Evolutionary conservation across 2,329 filamentous ascomycete genomes (phyloP).

Genomic region (Macrophomina pseudophaseolina): DNA sequence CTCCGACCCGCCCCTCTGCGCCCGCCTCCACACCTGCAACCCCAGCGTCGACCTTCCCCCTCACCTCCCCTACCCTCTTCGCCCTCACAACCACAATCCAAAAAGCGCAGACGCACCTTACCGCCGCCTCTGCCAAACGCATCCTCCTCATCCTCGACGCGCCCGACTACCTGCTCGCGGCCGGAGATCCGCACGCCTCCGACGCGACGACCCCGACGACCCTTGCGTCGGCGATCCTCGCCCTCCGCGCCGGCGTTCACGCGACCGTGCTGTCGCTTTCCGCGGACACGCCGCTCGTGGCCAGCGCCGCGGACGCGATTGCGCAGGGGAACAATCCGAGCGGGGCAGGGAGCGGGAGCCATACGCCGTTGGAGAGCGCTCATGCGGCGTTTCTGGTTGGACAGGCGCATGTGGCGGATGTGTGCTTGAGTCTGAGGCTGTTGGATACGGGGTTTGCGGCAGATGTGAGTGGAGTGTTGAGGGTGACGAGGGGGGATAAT

Average conservation of each 20-base stretch:
- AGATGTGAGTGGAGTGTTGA: conserved; percentile 87
- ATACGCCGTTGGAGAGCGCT: conserved; percentile 70
- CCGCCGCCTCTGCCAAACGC: conserved; percentile 31
- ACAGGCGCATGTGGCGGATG: conserved; percentile 75
- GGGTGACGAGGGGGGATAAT: conserved; percentile 68
- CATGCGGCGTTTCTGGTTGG: conserved; percentile 74
- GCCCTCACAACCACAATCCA: conserved; percentile 36
- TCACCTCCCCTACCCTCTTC: conserved; percentile 37
- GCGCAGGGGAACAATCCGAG: conserved; percentile 29
- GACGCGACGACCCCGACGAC: conserved; percentile 30
- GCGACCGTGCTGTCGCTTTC: conserved; percentile 70
- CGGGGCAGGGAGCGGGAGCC: conserved; percentile 33
- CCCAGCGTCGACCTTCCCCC: conserved; percentile 28
- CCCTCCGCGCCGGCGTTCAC: conserved; percentile 60
- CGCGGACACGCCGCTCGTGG: conserved; percentile 74
- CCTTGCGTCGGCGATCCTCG: conserved; percentile 37
- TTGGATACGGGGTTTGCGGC: conserved; percentile 87
- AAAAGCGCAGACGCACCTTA: conserved; percentile 34
- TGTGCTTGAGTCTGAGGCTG: conserved; percentile 72
- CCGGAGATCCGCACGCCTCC: conserved; percentile 33
- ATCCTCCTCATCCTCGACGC: conserved; percentile 52
- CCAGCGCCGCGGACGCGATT: conserved; percentile 48
- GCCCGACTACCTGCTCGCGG: conserved; percentile 49
- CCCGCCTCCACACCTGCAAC: conserved; percentile 8
- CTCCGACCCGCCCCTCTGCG: neutral